Base-by-base conservation (phyloP, 257 asterid genomes). In the Solanum neorickii region DNA sequence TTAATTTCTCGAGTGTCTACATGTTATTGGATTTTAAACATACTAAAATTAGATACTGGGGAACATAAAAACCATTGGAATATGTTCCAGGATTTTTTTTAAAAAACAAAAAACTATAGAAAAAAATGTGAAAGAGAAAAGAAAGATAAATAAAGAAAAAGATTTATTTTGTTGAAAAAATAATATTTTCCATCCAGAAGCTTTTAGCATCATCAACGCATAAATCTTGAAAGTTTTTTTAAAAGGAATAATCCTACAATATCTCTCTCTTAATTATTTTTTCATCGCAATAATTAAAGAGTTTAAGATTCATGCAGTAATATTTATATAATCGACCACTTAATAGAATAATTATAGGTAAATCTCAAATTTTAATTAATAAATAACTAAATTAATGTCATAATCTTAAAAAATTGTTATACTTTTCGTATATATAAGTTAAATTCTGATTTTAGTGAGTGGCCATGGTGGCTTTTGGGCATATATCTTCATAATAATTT, bases 11-110 rank as follows among this genome's bases (percentile, higher is more conserved):
- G 59, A 59, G 72, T 69, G 69, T 83, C 73, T 16, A 52, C 42
- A 44, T 52, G 83, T 78, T 46, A 88, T 88, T 80, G 88, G 86
- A 76, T 77, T 29, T 62, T 42, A 80, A 72, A 68, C 69, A 87
- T 60, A 42, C 82, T 72, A 42, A 74, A 49, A 80, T 46, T 33
- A 65, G 20, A 47, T 31, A 73, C 68, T 44, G 41, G 65, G 73
- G 87, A 74, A 86, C 37, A 72, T 73, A 42, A 56, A 41, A 85
- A 65, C 12, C 86, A 66, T 31, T 41, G 80, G 80, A 41, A 84
- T 84, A 69, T 66, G 44, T 84, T 84, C 87, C 44, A 62, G 20
- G 44, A 16, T 15, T 73, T 10, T 10, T 47, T 47, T 47, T 14
- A 35, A 20, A 65, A 10, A 33, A 33, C 35, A 33, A 37, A 46